Evolutionary conservation across 352 stramenopile species (phyloP), one percentile per base, ranked within the genome.

Genomic region (Pythium monospermum): DNA sequence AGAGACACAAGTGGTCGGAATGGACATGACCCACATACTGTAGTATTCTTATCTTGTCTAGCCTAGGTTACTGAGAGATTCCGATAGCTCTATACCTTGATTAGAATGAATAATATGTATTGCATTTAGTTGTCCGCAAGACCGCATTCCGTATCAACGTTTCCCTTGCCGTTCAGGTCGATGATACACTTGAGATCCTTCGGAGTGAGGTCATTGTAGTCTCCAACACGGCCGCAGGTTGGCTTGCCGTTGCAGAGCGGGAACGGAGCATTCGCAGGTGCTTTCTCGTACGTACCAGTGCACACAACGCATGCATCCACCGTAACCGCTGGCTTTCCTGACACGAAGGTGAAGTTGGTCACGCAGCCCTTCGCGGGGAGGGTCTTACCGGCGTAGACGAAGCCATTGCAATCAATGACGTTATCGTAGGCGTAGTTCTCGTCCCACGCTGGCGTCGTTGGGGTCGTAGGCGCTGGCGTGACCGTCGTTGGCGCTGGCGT

Each of bases 181-280:
- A 42, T 16, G 35, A 49, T 28, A 30, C 49, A 57, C 49, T 57
- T 49, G 49, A 57, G 39, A 13, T 57, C 28, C 11, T 25, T 31
- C 4, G 37, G 49, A 5, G 39, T 50, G 19, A 57, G 37, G 31
- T 50, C 30, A 4, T 18, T 27, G 31, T 44, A 57, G 19, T 23
- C 15, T 28, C 23, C n/a, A 22, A 57, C 42, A 30, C 49, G 39
- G 5, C 26, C 37, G 26, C 51, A 59, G 10, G 53, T 47, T 16
- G 51, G 51, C 35, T 53, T 52, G 51, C 28, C 44, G 30, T 54
- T 54, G 52, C 52, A 60, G 13, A 35, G 30, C 30, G 30, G 7
- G 7, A 13, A 13, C 30, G 30, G 8, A 13, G 30, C 13, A 8
- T 8, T 13, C 8, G 30, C 30, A n/a, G n/a, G n/a, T n/a, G n/a